phyloP scores from a whole-genome alignment of 2,329 filamentous ascomycete genomes.

The Alternaria sp. region DNA sequence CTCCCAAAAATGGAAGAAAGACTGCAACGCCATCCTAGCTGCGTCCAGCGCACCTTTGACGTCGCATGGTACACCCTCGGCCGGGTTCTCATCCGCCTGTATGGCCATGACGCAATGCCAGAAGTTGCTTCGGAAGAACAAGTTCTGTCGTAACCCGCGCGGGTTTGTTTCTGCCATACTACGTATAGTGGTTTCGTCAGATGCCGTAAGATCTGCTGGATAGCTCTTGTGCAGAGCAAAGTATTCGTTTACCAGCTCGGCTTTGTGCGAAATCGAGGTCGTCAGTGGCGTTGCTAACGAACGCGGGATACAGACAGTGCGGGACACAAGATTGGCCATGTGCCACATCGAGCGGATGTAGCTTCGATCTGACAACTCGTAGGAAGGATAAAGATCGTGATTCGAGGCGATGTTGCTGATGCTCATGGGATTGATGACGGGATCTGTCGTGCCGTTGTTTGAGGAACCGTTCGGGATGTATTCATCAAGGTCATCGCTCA shows the following conservation, averaged over 20 bases:
- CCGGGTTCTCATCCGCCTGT: slow-evolving; percentile 71
- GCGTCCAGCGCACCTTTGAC: slow-evolving; percentile 74
- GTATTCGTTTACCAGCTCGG: slow-evolving; percentile 72
- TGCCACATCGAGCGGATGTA: slow-evolving; percentile 82
- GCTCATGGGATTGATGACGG: slow-evolving; percentile 59
- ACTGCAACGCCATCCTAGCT: slow-evolving; percentile 74
- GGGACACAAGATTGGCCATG: slow-evolving; percentile 77
- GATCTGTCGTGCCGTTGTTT: slow-evolving; percentile 43
- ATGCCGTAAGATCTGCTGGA: slow-evolving; percentile 72
- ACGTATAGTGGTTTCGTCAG: slow-evolving; percentile 66
- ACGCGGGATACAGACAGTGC: slow-evolving; percentile 75
- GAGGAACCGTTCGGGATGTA: slow-evolving; percentile 68
- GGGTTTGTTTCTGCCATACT: slow-evolving; percentile 66
- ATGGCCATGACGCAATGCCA: slow-evolving; percentile 83
- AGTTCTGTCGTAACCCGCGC: slow-evolving; percentile 72
- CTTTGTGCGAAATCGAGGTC: slow-evolving; percentile 70
- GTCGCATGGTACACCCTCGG: slow-evolving; percentile 60
- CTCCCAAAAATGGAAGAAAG: slow-evolving; percentile 76
- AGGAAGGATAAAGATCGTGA: slow-evolving; percentile 47
- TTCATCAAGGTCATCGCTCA: slow-evolving; percentile 70
- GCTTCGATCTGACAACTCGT: slow-evolving; percentile 46
- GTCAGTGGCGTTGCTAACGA: slow-evolving; percentile 77
- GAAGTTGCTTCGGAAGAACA: slow-evolving; percentile 82
- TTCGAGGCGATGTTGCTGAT: slow-evolving; percentile 56
- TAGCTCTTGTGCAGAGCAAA: slow-evolving; percentile 75